Evolutionary conservation across 805 yeast genomes (phyloP).

Genomic region (Pichia kluyveri): DNA sequence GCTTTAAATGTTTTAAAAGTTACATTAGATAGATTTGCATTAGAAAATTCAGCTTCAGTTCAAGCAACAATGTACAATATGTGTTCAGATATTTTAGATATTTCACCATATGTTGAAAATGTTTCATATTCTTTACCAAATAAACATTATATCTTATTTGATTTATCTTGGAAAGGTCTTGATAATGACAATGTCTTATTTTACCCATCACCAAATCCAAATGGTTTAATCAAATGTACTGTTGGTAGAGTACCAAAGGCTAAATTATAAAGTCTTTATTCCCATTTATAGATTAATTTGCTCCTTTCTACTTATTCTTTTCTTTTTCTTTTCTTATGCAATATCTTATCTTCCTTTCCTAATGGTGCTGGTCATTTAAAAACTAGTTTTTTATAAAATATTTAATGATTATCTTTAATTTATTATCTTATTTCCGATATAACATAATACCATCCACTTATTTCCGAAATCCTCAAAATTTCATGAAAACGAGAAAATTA

Average conservation of each 20-base stretch:
- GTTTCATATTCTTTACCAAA: conserved; percentile 80
- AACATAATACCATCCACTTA: no score
- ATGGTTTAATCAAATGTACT: conserved; percentile 82
- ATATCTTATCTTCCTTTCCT: background rate
- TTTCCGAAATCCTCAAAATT: no score
- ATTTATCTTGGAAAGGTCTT: conserved; percentile 78
- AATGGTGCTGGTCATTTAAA: conserved; percentile 11
- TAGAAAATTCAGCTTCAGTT: conserved; percentile 86
- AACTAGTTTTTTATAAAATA: background rate
- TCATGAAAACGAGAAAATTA: no score
- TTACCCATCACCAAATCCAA: conserved; percentile 89
- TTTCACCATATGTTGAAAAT: conserved; percentile 45
- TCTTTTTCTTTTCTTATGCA: background rate
- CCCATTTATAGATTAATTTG: background rate
- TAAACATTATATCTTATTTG: conserved; percentile 80
- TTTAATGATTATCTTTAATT: no score
- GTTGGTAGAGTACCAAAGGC: conserved; percentile 62
- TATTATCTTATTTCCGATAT: no score
- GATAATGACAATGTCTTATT: conserved; percentile 73
- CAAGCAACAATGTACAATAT: conserved; percentile 97
- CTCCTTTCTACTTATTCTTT: no score
- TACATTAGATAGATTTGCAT: conserved; percentile 72
- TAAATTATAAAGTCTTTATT: conserved; percentile 32
- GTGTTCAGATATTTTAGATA: conserved; percentile 60
- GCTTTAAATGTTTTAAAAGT: conserved; percentile 54